Evolutionary conservation across 1,139 yeast species (phyloP).

Genomic region (Taphrina wiesneri): DNA sequence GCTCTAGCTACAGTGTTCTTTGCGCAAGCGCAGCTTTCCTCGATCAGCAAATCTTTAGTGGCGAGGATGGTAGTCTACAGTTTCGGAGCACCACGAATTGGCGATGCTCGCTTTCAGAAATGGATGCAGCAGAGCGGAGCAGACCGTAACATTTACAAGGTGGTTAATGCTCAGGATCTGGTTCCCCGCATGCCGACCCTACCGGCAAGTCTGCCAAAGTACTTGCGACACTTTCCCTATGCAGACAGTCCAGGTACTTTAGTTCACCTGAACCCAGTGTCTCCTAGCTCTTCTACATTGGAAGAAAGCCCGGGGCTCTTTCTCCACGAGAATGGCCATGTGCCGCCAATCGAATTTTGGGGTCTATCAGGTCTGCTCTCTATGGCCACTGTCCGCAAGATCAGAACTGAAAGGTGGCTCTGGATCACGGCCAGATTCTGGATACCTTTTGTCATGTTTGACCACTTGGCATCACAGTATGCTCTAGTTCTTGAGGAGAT

Average conservation of each 20-base stretch:
- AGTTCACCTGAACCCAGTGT: conserved; percentile 15
- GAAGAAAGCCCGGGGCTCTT: conserved; percentile 10
- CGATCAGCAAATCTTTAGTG: neutral
- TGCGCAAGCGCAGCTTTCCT: conserved; percentile 29
- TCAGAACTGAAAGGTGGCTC: conserved; percentile 25
- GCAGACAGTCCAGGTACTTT: conserved; percentile 31
- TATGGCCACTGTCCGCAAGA: conserved; percentile 6
- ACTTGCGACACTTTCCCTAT: conserved; percentile 11
- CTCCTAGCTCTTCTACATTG: neutral
- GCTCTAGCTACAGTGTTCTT: conserved; percentile 29
- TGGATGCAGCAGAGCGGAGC: conserved; percentile 24
- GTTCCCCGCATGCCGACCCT: conserved; percentile 28
- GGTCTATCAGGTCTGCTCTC: conserved; percentile 26
- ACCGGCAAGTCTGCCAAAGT: conserved; percentile 10
- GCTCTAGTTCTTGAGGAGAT: conserved; percentile 14
- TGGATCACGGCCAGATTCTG: conserved; percentile 26
- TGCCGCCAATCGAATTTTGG: conserved; percentile 29
- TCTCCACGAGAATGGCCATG: conserved; percentile 15
- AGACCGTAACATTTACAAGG: conserved; percentile 9
- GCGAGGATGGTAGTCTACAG: conserved; percentile 18
- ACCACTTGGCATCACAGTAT: conserved; percentile 28
- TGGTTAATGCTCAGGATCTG: conserved; percentile 31
- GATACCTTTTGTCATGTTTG: conserved; percentile 30
- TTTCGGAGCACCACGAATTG: conserved; percentile 26
- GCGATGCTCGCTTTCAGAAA: conserved; percentile 10